These are phyloP conservation scores for Saturnispora sanitii DNA, from an alignment of 805 yeast species.

Conservation along the genomic window DNA sequence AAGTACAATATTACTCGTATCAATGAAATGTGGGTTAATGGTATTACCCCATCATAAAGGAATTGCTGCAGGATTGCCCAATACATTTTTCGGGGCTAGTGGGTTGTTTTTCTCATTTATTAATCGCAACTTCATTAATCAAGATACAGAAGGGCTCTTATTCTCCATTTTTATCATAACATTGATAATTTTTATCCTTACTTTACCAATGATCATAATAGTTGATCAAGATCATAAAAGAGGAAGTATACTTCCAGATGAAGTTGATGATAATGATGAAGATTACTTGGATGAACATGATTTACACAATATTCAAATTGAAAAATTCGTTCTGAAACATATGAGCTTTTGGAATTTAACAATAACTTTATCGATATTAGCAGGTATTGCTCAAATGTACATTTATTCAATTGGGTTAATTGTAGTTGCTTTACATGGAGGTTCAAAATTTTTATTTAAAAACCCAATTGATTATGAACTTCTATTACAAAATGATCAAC, in stretches of 20 bases:
- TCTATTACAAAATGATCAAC: slow-evolving; percentile 45
- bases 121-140: slow-evolving; percentile 43
- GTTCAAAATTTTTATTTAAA: slow-evolving; percentile 12
- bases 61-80: slow-evolving; percentile 64
- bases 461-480: slow-evolving; percentile 8
- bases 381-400: slow-evolving; percentile 67
- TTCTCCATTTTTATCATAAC: slow-evolving; percentile 37
- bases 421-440: slow-evolving; percentile 38
- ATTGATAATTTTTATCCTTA: slow-evolving; percentile 31
- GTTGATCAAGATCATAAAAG: slow-evolving; percentile 30
- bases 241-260: background rate
- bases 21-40: slow-evolving; percentile 66
- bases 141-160: slow-evolving; percentile 47
- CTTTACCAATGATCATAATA: slow-evolving; percentile 37
- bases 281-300: slow-evolving; percentile 1
- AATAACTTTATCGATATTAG: slow-evolving; percentile 40
- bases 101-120: slow-evolving; percentile 57
- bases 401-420: slow-evolving; percentile 68
- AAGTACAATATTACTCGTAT: slow-evolving; percentile 52
- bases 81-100: slow-evolving; percentile 65
- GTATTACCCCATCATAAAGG: slow-evolving; percentile 60
- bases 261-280: background rate
- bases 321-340: slow-evolving; percentile 18
- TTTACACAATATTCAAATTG: slow-evolving; percentile 6
- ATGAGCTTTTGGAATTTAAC: slow-evolving; percentile 42